Base-by-base conservation (phyloP, 2,329 filamentous ascomycete genomes). In the Cercospora citrullina region DNA sequence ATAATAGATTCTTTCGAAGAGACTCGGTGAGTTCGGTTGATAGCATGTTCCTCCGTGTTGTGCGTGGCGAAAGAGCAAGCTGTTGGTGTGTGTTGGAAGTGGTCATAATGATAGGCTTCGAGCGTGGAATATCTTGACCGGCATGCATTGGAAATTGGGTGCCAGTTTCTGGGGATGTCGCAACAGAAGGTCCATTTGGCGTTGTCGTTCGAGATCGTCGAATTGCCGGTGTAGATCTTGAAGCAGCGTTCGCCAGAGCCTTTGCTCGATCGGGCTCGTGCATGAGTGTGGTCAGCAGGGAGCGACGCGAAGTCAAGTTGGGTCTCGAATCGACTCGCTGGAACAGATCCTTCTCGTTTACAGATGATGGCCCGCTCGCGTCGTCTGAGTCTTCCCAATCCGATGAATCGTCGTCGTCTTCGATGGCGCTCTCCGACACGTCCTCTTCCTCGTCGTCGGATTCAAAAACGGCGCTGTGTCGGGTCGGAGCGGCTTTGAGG, bases 41-140 rank as follows among this genome's bases (percentile, higher is more conserved):
- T 66, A 99, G 86, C 95, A 99, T 99, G 80, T 97, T 96, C 69
- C 94, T 88, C 62, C 95, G 88, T 0, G 94, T 97, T 0, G 94
- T 97, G 67, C 93, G 89, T 4, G 95, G 95, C 5, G 95, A 98
- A 72, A 97, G 86, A 1, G 93, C 91, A 12, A 76, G 69, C 33
- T 73, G 69, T 30, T 92, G 90, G 72, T 91, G 88, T 5, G 83
- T 83, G 66, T 89, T 89, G n/a, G 86, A 86, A 21, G 90, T 87
- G 14, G 88, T 90, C 76, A 90, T 87, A 75, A 90, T 87, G 76
- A 97, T 97, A 30, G 94, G 93, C 79, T 94, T 93, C 1, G 92
- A 90, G 53, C 90, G 87, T 51, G 91, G 60, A 4, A 68, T 65
- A n/a, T 72, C 69, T 23, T 70, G 69, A 26, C 62, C 68, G 23